phyloP scores from a whole-genome alignment of 2,329 filamentous ascomycete genomes.

The Monosporascus sp. region DNA sequence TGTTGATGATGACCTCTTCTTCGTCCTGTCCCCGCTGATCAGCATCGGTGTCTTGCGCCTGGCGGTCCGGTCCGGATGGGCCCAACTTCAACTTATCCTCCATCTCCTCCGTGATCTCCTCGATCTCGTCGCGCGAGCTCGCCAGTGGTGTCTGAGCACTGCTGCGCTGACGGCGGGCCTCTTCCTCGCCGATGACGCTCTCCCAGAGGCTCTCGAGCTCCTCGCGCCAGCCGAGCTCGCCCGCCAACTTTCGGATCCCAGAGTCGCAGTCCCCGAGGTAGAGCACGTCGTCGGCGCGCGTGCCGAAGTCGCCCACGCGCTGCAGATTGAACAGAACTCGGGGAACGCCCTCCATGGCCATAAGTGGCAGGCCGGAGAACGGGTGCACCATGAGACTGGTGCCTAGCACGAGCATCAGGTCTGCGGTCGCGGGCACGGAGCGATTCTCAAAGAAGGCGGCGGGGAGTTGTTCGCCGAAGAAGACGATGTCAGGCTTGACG shows the following conservation, averaged over 20 bases:
- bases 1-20: not conserved
- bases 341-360: slow-evolving; percentile 58
- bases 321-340: slow-evolving; percentile 86
- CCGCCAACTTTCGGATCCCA: slow-evolving; percentile 72
- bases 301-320: slow-evolving; percentile 71
- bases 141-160: slow-evolving; percentile 24
- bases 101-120: slow-evolving; percentile 25
- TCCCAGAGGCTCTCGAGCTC: slow-evolving; percentile 78
- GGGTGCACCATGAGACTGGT: slow-evolving; percentile 85
- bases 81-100: slow-evolving; percentile 22
- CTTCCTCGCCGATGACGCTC: slow-evolving; percentile 55
- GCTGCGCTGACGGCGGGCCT: slow-evolving; percentile 44
- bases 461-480: slow-evolving; percentile 69
- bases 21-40: not conserved
- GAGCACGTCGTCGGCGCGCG: slow-evolving; percentile 76
- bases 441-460: slow-evolving; percentile 56
- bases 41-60: not conserved
- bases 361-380: slow-evolving; percentile 73
- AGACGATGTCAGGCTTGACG: slow-evolving; percentile 92
- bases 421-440: slow-evolving; percentile 53
- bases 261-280: slow-evolving; percentile 77
- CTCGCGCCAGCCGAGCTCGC: slow-evolving; percentile 75
- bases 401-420: slow-evolving; percentile 80
- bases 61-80: not conserved
- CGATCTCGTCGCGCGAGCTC: slow-evolving; percentile 38